Base-by-base conservation (phyloP, 1,284 basidiomycete species). In the Apiotrichum mycotoxinovorans region DNA sequence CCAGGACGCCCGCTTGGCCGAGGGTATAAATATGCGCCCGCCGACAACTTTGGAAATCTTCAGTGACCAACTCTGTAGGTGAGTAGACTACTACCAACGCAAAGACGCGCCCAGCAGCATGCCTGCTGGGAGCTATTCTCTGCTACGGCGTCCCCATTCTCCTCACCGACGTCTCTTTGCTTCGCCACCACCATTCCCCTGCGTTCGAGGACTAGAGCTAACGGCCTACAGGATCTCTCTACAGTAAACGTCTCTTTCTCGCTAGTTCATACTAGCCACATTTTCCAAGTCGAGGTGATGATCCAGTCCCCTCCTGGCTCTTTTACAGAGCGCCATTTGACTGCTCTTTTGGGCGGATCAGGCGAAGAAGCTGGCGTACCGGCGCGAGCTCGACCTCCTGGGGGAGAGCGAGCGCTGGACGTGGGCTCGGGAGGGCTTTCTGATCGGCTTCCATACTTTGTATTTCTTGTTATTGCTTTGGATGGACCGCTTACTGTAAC, bases 241-340 rank as follows among this genome's bases (percentile, higher is more conserved):
- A 74, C 70, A 75, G 72, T 73, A 51, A 66, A 58, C 63, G 69
- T 72, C 63, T 70, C 46, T 63, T 70, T 66, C 70, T 71, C 66
- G 71, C 72, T 75, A 74, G 72, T 75, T 71, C 67, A 75, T 63
- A 73, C 72, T 74, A 75, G 73, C 69, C 71, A 73, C 70, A 71
- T 69, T 72, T 73, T 74, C 70, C 72, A 75, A 69, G 70, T 73
- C 73, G 73, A 75, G 73, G 68, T 57, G 73, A 75, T 75, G 73
- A 75, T 74, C 59, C 42, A 72, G 69, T 64, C 65, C 69, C 72
- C 69, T 66, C 71, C 62, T 66, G 56, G 69, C 73, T 72, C 73
- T 75, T 67, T 75, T 63, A 75, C 73, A 72, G 73, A 75, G 73
- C 64, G 61, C 66, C 67, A 55, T 38, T 51, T 46, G 56, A 51